Base-by-base conservation (phyloP, 257 asterid species). In the Scutellaria galericulata region DNA sequence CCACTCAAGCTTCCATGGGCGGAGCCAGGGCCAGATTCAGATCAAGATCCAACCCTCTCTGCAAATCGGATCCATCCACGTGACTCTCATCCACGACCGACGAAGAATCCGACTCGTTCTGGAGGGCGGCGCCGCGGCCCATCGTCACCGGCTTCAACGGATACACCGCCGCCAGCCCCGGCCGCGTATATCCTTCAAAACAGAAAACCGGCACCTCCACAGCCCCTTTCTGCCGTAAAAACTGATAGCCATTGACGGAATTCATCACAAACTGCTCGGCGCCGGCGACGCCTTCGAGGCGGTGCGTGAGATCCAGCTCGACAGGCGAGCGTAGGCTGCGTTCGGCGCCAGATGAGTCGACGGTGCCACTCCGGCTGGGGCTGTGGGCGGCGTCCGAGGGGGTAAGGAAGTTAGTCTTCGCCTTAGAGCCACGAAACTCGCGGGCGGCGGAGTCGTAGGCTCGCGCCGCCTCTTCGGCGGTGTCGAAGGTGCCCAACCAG, bases 381-480 rank as follows among this genome's bases (percentile, higher is more conserved):
- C 74, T 53, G 42, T 10, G 1, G 20, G 51, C 22, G 13, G 48
- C 50, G n/a, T 9, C 47, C 22, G 3, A 27, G 27, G 7, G 69
- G 55, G 70, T 45, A 39, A 5, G 70, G 70, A 72, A 72, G 70
- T 72, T 72, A 18, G 59, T 18, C 70, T 72, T 72, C 46, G 77
- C 77, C 55, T 62, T 72, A 6, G 45, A 20, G 70, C 77, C 77
- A 64, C 77, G 77, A 12, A 72, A 72, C 3, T 3, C 9, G 0
- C 11, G 62, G 44, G 77, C 77, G 64, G 77, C 77, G 39, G 77
- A 64, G 77, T 72, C 77, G 70, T 72, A 72, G 70, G 77, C 77
- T 10, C 64, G 64, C 45, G 77, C 77, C 35, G 77, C 77, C 77
- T 50, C 70, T 70, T 61, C 70, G 64, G 77, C 77, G 64, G 77